Base-by-base conservation (phyloP, 805 yeast species). In the Starmerella sp. region DNA sequence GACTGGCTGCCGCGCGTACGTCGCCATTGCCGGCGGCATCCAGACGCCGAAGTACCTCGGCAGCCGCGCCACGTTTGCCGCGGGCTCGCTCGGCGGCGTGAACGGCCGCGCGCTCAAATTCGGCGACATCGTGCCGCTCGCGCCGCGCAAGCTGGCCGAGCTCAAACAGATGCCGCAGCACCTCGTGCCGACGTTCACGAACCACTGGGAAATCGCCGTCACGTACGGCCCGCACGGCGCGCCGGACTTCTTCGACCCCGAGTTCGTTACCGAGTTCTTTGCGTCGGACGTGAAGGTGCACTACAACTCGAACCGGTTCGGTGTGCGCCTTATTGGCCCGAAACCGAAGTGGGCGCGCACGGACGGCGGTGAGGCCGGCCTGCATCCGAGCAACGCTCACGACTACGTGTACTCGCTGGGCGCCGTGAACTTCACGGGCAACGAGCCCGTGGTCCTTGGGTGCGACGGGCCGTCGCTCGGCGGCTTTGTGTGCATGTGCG, bases 391-490 rank as follows among this genome's bases (percentile, higher is more conserved):
- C n/a, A 91, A 91, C 71, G 90, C 96, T 44, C 97, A 91, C 68
- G 98, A 91, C 73, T 93, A 91, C 66, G 97, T 91, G 52, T 91
- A 91, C 69, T 88, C 97, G 0, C 73, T 89, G 52, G 97, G 98
- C 64, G 97, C 98, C 32, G 84, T 91, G 69, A 93, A 93, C 71
- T 93, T 93, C 69, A 93, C 97, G 37, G 98, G 98, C 71, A 97
- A 93, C 71, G 97, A 91, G 71, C 97, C 97, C 1, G 98, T 91
- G 36, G 89, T 91, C 60, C 77, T 91, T 69, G 88, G 97, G 2
- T 87, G 97, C 67, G 98, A 91, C 72, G 97, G 97, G 60, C 97
- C 98, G 43, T 86, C 96, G 10, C 78, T 91, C 55, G 97, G 98
- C 66, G 98, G 98, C 1, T 93, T 91, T 66, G 97, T 91, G 36